These are phyloP conservation scores for Ascosphaera acerosa DNA, from an alignment of 2,329 filamentous ascomycete genomes.

Conservation along the genomic window DNA sequence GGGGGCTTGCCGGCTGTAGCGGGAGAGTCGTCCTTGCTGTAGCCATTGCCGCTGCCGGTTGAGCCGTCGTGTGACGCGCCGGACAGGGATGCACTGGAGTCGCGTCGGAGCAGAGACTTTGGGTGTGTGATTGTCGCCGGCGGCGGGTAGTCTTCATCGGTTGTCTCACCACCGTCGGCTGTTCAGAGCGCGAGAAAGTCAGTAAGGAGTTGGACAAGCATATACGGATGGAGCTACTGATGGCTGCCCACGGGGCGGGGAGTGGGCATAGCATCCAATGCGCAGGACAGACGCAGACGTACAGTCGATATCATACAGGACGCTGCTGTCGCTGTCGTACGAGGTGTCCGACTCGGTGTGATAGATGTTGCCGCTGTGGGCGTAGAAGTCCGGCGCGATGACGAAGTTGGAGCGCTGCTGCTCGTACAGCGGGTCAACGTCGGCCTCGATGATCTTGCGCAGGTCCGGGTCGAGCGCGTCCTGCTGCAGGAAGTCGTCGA, in stretches of 20 bases:
- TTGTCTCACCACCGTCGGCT: conserved; percentile 36
- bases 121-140: conserved; percentile 23
- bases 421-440: conserved; percentile 18
- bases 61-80: not conserved
- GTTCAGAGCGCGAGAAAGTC: not conserved
- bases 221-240: too few relatives aligned
- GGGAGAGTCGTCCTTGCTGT: conserved; percentile 12
- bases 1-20: conserved; percentile 8
- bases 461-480: conserved; percentile 46
- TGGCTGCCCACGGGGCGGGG: too few relatives aligned
- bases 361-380: conserved; percentile 17
- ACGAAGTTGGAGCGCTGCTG: conserved; percentile 8
- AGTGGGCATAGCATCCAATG: too few relatives aligned
- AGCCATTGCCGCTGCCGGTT: conserved; percentile 5
- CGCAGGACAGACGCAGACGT: conserved; percentile 16
- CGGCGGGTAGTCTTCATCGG: conserved; percentile 29
- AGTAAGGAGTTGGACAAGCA: too few relatives aligned
- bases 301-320: conserved; percentile 26
- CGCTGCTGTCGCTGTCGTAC: conserved; percentile 22
- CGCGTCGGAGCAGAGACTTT: conserved; percentile 25
- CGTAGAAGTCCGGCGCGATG: conserved; percentile 14
- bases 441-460: conserved; percentile 46
- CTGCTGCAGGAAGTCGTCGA: conserved; percentile 55
- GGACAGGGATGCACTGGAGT: conserved; percentile 21
- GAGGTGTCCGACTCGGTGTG: conserved; percentile 22